These are phyloP conservation scores for Xylaria sp. DNA, from an alignment of 2,329 filamentous ascomycete genomes.

Conservation along the genomic window DNA sequence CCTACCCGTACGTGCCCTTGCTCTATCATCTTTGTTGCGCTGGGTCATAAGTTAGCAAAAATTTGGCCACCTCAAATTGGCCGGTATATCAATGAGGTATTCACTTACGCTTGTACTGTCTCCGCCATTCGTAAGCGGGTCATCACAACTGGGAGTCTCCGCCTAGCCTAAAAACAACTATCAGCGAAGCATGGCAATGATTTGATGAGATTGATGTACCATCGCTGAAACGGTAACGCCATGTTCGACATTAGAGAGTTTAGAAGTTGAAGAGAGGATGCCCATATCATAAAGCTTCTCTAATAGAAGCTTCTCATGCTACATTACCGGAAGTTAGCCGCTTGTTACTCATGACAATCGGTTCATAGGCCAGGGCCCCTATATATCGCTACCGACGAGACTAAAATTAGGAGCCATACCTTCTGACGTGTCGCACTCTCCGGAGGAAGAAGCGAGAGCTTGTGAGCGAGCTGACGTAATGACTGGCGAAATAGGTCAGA, in stretches of 20 bases:
- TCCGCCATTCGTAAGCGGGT: constrained; percentile 88
- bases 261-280: constrained; percentile 78
- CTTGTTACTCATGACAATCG: not conserved
- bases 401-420: constrained; percentile 13
- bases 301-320: constrained; percentile 84
- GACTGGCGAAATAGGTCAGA: constrained; percentile 59
- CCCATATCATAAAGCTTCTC: constrained; percentile 96
- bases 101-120: constrained; percentile 73
- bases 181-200: constrained; percentile 8
- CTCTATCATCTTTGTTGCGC: constrained; percentile 85
- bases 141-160: constrained; percentile 90
- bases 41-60: constrained; percentile 16
- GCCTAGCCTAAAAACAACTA: constrained; percentile 64
- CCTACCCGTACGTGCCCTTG: constrained; percentile 94
- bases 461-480: constrained; percentile 90
- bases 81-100: not conserved
- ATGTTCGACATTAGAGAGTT: constrained; percentile 82
- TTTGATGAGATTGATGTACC: constrained; percentile 31
- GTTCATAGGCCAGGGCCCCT: not conserved
- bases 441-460: constrained; percentile 83
- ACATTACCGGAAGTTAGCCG: constrained; percentile 1
- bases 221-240: constrained; percentile 90
- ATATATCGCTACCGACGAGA: not conserved
- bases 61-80: not conserved
- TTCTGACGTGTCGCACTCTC: constrained; percentile 81